A percentile compares a stretch with the other conserved stretches of the same genome.
Conservation (phyloP, 108 stramenopile genomes). For the Fragilaria crotonensis region DNA sequence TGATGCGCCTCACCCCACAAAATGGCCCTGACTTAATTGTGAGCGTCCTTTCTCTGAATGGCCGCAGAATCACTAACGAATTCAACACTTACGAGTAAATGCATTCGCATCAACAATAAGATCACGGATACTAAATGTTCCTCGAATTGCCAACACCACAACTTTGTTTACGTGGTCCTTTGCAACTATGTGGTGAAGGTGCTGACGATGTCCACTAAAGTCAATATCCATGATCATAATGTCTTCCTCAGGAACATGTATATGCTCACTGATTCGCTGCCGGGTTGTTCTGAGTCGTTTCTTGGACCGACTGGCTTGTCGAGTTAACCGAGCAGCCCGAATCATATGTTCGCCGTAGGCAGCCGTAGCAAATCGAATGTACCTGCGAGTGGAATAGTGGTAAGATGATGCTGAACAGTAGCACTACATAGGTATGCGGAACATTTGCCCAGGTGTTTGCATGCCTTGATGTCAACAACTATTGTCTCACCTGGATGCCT, state of each 20-base stretch:
- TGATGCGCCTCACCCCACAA: conserved; percentile 40
- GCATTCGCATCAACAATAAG: conserved; percentile 32
- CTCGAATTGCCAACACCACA: conserved; percentile 43
- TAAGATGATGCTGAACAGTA: background rate
- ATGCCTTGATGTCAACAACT: no score
- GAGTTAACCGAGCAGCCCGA: conserved; percentile 3
- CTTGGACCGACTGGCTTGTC: background rate
- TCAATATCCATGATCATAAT: conserved; percentile 30
- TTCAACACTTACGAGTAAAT: conserved; percentile 15
- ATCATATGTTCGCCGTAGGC: conserved; percentile 28
- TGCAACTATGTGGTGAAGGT: conserved; percentile 32
- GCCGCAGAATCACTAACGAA: background rate
- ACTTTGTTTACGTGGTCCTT: conserved; percentile 22
- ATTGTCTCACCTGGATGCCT: background rate
- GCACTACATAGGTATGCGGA: background rate
- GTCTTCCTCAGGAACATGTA: conserved; percentile 28
- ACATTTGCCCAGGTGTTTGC: background rate
- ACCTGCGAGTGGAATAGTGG: background rate
- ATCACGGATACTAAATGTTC: conserved; percentile 33
- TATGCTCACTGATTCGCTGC: conserved; percentile 25
- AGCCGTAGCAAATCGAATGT: conserved; percentile 27
- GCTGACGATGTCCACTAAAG: conserved; percentile 3
- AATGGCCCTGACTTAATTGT: conserved; percentile 8
- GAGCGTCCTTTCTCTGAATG: no score
- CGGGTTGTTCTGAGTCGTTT: background rate